Conservation (phyloP, 2,329 filamentous ascomycete genomes). For the Penicillium freii region DNA sequence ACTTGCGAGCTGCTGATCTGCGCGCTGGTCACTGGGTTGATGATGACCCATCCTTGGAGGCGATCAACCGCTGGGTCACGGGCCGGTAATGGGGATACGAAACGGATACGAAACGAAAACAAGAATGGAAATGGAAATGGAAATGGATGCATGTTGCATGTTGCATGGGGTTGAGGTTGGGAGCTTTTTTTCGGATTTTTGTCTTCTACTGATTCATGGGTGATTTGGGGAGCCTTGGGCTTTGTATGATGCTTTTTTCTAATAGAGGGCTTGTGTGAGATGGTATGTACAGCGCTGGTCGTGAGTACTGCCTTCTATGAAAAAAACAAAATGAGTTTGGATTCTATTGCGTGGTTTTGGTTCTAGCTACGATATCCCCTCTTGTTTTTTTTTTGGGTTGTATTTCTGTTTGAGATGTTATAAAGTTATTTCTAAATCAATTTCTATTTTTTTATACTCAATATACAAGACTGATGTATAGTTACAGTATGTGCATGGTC, state of each 20-base stretch:
- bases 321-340: conserved; percentile 6
- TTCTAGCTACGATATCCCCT: conserved; percentile 25
- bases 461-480: not conserved
- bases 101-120: not conserved
- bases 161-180: not conserved
- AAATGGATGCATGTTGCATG: conserved; percentile 12
- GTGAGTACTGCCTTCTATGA: conserved; percentile 5
- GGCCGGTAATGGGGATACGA: conserved; percentile 27
- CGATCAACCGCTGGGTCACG: conserved; percentile 49
- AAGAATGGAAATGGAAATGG: not conserved
- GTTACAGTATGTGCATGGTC: not conserved
- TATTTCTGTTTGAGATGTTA: not conserved
- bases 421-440: not conserved
- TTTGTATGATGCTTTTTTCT: conserved; percentile 7
- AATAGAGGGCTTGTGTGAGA: conserved; percentile 6
- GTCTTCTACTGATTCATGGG: not conserved
- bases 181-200: conserved; percentile 4
- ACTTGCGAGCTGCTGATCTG: conserved; percentile 55
- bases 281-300: conserved; percentile 19
- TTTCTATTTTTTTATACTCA: not conserved
- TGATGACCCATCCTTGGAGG: conserved; percentile 58
- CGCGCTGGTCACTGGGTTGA: conserved; percentile 60
- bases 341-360: conserved; percentile 12
- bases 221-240: not conserved
- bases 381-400: conserved; percentile 6